These are phyloP conservation scores for Acer negundo DNA, from an alignment of 345 rosid genomes.

Conservation along the genomic window DNA sequence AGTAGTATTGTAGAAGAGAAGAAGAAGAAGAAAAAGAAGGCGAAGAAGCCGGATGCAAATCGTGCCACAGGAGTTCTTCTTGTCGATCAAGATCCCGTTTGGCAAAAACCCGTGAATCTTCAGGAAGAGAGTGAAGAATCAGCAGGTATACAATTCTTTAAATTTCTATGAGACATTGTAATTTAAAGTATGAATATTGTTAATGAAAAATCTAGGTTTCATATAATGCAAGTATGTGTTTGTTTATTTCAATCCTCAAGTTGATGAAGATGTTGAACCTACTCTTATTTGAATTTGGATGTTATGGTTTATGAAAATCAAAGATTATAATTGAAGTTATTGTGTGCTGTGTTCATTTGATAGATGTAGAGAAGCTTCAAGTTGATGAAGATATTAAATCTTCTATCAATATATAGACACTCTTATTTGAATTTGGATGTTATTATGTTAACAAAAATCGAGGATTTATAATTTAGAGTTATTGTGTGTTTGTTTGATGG, in stretches of 20 bases:
- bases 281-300: slow-evolving; percentile 3
- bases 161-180: not conserved
- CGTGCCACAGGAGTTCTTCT: slow-evolving; percentile 53
- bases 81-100: slow-evolving; percentile 88
- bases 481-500: not conserved
- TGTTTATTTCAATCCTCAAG: not conserved
- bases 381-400: slow-evolving; percentile 64
- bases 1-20: slow-evolving; percentile 46
- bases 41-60: slow-evolving; percentile 35
- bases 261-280: not conserved
- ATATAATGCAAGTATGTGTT: not conserved
- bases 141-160: slow-evolving; percentile 44
- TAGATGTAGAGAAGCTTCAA: too few species aligned
- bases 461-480: not conserved
- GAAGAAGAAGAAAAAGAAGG: slow-evolving; percentile 69
- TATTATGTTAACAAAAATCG: not conserved
- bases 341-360: not conserved
- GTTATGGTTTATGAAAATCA: not conserved
- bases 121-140: slow-evolving; percentile 66
- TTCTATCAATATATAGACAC: too few species aligned
- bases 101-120: slow-evolving; percentile 76
- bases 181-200: not conserved
- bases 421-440: slow-evolving; percentile 3
- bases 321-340: not conserved
- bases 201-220: not conserved